Conservation (phyloP, 2,329 filamentous ascomycete species). For the Verticillium alfalfae region DNA sequence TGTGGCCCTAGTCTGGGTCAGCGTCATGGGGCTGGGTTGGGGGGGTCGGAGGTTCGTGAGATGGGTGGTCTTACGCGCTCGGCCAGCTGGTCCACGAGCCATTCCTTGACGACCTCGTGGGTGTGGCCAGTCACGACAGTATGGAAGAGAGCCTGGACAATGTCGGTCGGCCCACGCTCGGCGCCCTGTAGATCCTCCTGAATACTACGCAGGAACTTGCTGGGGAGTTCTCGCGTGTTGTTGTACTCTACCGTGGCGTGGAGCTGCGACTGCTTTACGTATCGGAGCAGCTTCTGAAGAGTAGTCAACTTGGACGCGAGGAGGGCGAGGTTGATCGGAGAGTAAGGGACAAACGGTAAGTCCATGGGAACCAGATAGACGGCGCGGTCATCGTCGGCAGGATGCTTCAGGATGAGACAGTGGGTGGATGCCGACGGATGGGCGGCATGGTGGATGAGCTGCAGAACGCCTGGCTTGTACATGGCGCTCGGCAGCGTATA, state of each 20-base stretch:
- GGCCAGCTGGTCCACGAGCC: constrained; percentile 77
- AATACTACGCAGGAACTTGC: constrained; percentile 70
- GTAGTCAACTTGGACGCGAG: constrained; percentile 83
- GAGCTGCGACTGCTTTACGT: constrained; percentile 73
- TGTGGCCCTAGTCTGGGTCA: constrained; percentile 62
- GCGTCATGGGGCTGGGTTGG: neutral
- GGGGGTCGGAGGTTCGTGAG: neutral
- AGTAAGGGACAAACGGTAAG: constrained; percentile 73
- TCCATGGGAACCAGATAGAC: constrained; percentile 71
- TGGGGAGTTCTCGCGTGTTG: constrained; percentile 72
- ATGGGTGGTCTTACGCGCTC: constrained; percentile 56
- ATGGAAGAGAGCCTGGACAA: constrained; percentile 77
- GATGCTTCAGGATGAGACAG: constrained; percentile 56
- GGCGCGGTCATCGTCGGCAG: constrained; percentile 30
- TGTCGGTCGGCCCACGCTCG: constrained; percentile 49
- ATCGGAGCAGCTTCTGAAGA: constrained; percentile 79
- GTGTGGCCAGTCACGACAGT: constrained; percentile 80
- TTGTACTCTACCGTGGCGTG: constrained; percentile 82
- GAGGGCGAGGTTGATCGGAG: constrained; percentile 74
- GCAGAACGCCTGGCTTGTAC: constrained; percentile 20
- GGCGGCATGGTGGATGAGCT: constrained; percentile 58
- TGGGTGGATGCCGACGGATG: constrained; percentile 74
- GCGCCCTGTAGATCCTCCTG: constrained; percentile 66
- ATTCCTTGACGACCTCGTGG: constrained; percentile 70
- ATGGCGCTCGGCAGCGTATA: constrained; percentile 31